These are phyloP conservation scores for Candida sakaeoensis DNA, from an alignment of 805 yeast species.

Conservation along the genomic window DNA sequence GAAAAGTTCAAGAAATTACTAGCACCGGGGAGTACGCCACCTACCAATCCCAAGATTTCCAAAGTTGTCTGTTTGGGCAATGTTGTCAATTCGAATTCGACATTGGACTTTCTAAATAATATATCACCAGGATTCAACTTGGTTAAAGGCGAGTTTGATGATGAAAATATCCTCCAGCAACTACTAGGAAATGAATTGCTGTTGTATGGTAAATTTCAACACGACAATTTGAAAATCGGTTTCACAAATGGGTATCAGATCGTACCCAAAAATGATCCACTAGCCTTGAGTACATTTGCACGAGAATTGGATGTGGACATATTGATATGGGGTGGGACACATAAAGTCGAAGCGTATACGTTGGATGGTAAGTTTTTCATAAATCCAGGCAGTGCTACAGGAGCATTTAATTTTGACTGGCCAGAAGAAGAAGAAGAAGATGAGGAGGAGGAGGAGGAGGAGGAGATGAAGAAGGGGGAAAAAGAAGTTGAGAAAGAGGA, in stretches of 20 bases:
- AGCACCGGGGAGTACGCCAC: constrained; percentile 52
- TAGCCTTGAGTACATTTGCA: constrained; percentile 76
- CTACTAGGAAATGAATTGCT: constrained; percentile 41
- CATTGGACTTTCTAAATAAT: constrained; percentile 59
- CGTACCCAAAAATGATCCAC: constrained; percentile 84
- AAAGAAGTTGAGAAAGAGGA: constrained; percentile 25
- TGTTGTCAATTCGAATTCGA: constrained; percentile 61
- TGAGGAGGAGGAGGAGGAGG: constrained; percentile 31
- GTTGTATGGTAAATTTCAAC: constrained; percentile 57
- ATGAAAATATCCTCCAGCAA: constrained; percentile 33
- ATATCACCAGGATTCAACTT: constrained; percentile 70
- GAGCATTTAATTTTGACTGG: constrained; percentile 68
- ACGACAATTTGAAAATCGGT: constrained; percentile 75
- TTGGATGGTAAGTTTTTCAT: constrained; percentile 88
- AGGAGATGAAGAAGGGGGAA: constrained; percentile 46
- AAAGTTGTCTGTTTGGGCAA: constrained; percentile 87
- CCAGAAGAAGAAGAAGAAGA: constrained; percentile 54
- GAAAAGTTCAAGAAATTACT: constrained; percentile 68
- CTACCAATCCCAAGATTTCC: constrained; percentile 60
- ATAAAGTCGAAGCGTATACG: constrained; percentile 88
- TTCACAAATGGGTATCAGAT: constrained; percentile 79
- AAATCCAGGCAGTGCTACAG: constrained; percentile 97
- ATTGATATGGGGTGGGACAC: constrained; percentile 90
- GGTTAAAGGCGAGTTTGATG: constrained; percentile 83
- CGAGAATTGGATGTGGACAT: constrained; percentile 91